phyloP scores from a whole-genome alignment of 805 yeast genomes.

The Spathaspora hagerdaliae region DNA sequence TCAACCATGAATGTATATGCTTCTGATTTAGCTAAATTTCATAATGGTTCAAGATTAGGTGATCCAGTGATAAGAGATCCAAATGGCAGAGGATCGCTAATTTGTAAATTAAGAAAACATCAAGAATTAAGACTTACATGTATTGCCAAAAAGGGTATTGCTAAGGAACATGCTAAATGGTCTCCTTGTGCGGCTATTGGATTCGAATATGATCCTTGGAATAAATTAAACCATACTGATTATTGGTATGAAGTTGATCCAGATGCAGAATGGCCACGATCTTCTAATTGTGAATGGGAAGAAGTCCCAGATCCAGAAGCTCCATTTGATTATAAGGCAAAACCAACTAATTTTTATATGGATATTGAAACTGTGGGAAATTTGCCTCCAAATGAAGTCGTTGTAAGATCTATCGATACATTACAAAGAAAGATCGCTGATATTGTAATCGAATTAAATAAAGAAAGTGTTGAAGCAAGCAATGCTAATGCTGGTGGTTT shows the following conservation, averaged over 20 bases:
- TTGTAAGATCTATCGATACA: slow-evolving; percentile 76
- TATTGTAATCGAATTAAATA: slow-evolving; percentile 64
- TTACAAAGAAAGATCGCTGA: slow-evolving; percentile 89
- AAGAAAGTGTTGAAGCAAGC: slow-evolving; percentile 38
- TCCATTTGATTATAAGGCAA: slow-evolving; percentile 77
- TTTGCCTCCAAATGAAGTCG: slow-evolving; percentile 84
- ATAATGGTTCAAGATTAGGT: slow-evolving; percentile 55
- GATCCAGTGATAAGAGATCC: slow-evolving; percentile 81
- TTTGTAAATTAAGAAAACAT: slow-evolving; percentile 86
- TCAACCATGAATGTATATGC: slow-evolving; percentile 88
- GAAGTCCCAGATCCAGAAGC: slow-evolving; percentile 91
- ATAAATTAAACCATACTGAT: slow-evolving; percentile 91
- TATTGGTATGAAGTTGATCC: slow-evolving; percentile 93
- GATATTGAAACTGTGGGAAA: slow-evolving; percentile 93
- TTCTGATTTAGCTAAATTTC: slow-evolving; percentile 56
- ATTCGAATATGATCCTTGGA: slow-evolving; percentile 99
- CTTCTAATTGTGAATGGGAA: slow-evolving; percentile 89
- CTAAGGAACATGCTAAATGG: slow-evolving; percentile 99
- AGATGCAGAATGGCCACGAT: slow-evolving; percentile 89
- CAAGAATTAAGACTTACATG: slow-evolving; percentile 88
- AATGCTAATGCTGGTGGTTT: slow-evolving; percentile 44
- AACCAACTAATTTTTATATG: slow-evolving; percentile 76
- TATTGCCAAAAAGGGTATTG: slow-evolving; percentile 95
- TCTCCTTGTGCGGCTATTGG: slow-evolving; percentile 94
- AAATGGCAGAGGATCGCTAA: slow-evolving; percentile 76